Percentiles rank a stretch among this genome's conserved stretches.
Evolutionary conservation across 768 basidiomycete genomes (phyloP).

Genomic region (Mycena venus): DNA sequence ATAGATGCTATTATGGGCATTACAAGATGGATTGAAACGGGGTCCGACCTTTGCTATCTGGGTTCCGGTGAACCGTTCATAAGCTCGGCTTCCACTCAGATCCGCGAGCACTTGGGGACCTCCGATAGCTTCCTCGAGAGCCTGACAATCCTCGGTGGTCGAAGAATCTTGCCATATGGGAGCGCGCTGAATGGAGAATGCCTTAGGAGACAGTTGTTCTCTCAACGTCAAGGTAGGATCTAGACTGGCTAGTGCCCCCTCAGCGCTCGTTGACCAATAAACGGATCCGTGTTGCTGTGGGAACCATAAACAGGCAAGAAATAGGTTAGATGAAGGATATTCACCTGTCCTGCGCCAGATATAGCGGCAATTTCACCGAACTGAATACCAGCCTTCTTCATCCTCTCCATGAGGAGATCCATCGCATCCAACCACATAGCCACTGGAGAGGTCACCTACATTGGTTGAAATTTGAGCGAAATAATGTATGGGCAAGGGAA

Average conservation of each 20-base stretch:
- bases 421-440: conserved; percentile 89
- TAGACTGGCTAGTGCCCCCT: conserved; percentile 64
- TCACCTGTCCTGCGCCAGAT: conserved; percentile 85
- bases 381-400: conserved; percentile 71
- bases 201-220: conserved; percentile 70
- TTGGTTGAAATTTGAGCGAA: neutral
- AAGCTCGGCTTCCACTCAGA: conserved; percentile 85
- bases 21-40: neutral
- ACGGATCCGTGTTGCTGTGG: conserved; percentile 90
- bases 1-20: neutral
- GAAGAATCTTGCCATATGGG: conserved; percentile 96
- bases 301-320: neutral
- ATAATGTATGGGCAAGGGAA: neutral
- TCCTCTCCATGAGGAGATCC: conserved; percentile 78
- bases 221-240: conserved; percentile 64
- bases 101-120: conserved; percentile 80
- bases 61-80: conserved; percentile 90
- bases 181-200: conserved; percentile 76
- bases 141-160: conserved; percentile 79
- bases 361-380: conserved; percentile 71
- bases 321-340: conserved; percentile 23
- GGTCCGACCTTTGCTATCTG: conserved; percentile 82
- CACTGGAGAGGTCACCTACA: conserved; percentile 72
- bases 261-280: conserved; percentile 78
- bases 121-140: conserved; percentile 75